Base-by-base conservation (phyloP, 208 protist species). In the Trypanosoma cruzi region DNA sequence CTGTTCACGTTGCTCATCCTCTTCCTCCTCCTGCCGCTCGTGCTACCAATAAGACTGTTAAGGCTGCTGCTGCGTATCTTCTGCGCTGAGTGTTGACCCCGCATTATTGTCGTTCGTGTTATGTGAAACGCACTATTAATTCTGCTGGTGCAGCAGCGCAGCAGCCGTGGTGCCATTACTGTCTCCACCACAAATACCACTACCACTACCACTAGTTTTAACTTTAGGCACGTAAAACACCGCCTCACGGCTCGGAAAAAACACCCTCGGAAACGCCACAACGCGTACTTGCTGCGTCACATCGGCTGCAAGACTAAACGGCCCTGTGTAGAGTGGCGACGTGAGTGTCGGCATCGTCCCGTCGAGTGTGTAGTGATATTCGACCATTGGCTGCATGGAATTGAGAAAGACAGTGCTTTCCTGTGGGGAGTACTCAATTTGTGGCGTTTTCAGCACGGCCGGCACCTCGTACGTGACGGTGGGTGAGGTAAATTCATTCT, bases 351-450 rank as follows among this genome's bases (percentile, higher is more conserved):
- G 82, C 18, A 66, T 57, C 40, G 32, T 81, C 36, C 83, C 83
- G 68, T 89, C 75, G 0, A 84, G 40, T 18, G 83, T 85, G 75
- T 89, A 89, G 57, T 67, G 73, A 14, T 84, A 71, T 34, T 80
- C 75, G 0, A 70, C 64, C 66, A 73, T 59, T 50, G 56, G 54
- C 5, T 56, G 61, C 13, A 62, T 60, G 13, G 72, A 64, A 16
- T 71, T 65, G 24, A 84, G 44, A 20, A 40, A 67, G 56, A 83
- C 29, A 1, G 61, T 73, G 24, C 46, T 61, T 18, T 60, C 66
- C 31, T 60, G 31, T 37, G 64, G 40, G 26, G 54, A 64, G 53
- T 67, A 74, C 29, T 68, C 68, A 34, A 82, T 69, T 24, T 66
- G 54, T 14, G 82, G 82, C 3, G 79, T 46, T 13, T 71, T 54